These are phyloP conservation scores for Filobasidium wieringae DNA, from an alignment of 768 basidiomycete genomes.

Conservation along the genomic window DNA sequence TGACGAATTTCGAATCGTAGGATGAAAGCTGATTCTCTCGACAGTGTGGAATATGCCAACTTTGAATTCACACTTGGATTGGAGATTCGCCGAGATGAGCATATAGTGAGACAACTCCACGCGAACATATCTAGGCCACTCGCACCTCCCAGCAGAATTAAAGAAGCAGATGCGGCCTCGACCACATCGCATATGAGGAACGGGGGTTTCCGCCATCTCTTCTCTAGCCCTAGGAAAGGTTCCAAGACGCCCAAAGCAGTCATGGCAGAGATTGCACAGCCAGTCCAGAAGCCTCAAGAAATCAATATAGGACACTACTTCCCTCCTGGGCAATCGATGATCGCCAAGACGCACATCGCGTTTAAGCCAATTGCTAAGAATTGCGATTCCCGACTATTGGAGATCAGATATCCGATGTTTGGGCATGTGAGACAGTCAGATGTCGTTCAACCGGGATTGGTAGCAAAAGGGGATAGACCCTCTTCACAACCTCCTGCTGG, in stretches of 20 bases:
- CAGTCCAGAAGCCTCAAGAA: neutral
- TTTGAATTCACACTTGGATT: conserved; percentile 86
- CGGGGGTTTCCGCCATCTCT: conserved; percentile 33
- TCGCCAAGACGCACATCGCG: conserved; percentile 73
- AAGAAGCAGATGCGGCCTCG: conserved; percentile 47
- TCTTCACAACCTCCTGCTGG: neutral
- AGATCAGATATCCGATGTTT: conserved; percentile 45
- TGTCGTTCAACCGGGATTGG: neutral
- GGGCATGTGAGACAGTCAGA: conserved; percentile 7
- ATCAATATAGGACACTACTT: conserved; percentile 34
- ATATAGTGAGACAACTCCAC: conserved; percentile 56
- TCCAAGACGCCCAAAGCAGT: conserved; percentile 33
- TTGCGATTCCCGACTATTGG: conserved; percentile 74
- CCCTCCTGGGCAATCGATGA: conserved; percentile 42
- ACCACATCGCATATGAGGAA: conserved; percentile 45
- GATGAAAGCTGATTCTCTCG: neutral
- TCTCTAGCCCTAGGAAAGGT: conserved; percentile 41
- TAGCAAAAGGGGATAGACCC: conserved; percentile 14
- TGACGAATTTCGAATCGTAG: neutral
- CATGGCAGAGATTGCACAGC: neutral
- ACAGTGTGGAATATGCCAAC: conserved; percentile 56
- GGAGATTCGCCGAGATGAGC: conserved; percentile 74
- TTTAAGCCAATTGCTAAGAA: conserved; percentile 75
- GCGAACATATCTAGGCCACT: conserved; percentile 52
- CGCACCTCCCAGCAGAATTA: conserved; percentile 48